Evolutionary conservation across 768 basidiomycete genomes (phyloP).

Genomic region (Leccinum boreale): DNA sequence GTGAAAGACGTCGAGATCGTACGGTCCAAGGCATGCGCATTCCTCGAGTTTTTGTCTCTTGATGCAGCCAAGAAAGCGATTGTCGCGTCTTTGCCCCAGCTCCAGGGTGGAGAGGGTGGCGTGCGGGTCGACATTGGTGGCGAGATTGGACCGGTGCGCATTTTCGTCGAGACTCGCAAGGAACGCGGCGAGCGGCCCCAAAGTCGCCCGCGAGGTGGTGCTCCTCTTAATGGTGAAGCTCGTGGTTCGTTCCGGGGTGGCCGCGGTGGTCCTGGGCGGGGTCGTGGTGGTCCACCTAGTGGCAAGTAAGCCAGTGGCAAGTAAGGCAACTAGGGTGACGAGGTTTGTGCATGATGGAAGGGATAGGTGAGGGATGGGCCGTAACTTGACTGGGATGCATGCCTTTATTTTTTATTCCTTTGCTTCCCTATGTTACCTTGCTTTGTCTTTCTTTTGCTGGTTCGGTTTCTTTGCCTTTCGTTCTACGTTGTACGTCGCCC

Average conservation of each 20-base stretch:
- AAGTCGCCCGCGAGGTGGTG: conserved; percentile 58
- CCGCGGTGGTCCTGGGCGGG: conserved; percentile 43
- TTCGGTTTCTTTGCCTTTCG: conserved; percentile 2
- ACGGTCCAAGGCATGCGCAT: conserved; percentile 85
- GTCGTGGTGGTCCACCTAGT: conserved; percentile 35
- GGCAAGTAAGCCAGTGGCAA: conserved; percentile 28
- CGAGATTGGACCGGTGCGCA: conserved; percentile 48
- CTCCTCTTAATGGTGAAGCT: conserved; percentile 46
- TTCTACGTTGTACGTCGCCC: conserved; percentile 15
- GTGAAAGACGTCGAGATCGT: conserved; percentile 90
- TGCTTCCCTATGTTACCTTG: conserved; percentile 13
- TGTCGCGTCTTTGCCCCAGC: conserved; percentile 56
- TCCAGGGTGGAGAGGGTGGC: conserved; percentile 86
- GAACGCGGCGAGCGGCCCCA: conserved; percentile 82
- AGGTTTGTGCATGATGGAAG: conserved; percentile 1
- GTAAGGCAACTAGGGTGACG: conserved; percentile 13
- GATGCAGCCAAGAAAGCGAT: conserved; percentile 89
- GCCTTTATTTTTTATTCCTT: conserved; percentile 7
- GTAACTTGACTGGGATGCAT: conserved; percentile 11
- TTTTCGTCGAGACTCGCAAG: conserved; percentile 86
- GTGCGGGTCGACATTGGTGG: conserved; percentile 70
- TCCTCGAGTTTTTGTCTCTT: conserved; percentile 80
- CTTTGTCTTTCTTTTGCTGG: conserved; percentile 8
- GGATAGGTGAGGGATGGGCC: background rate
- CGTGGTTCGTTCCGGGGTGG: conserved; percentile 48